Base-by-base conservation (phyloP, 306 rosid species). In the Prinsepia uniflora region DNA sequence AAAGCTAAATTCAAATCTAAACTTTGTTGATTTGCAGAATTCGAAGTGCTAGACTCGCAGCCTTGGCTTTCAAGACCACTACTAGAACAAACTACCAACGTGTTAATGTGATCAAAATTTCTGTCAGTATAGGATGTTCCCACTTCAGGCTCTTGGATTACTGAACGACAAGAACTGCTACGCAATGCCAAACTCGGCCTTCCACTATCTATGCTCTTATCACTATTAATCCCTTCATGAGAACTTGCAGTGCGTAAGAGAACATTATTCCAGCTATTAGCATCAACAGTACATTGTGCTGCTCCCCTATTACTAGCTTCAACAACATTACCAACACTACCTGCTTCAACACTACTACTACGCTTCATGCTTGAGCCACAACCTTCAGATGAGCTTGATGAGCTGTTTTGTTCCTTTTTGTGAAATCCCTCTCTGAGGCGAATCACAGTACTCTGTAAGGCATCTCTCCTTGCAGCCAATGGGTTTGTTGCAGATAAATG, bases 391-490 rank as follows among this genome's bases (percentile, higher is more conserved):
- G 96, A 95, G 88, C 92, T 89, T 62, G 97, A 91, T 73, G 99
- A 95, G 84, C 99, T 84, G 72, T 91, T 95, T 45, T 90, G 99
- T 74, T 95, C 99, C 76, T 91, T 95, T 72, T 81, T 91, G 62
- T 92, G 99, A 58, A 95, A 95, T 6, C 99, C 99, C 90, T 95
- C 96, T 77, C 99, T 87, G 77, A 95, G 83, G 61, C 99, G 99
- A 76, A 91, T 80, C 76, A 95, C 99, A 11, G 99, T 95, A 81
- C 99, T 91, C 70, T 89, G 97, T 74, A 95, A 84, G 78, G 99
- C 99, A 89, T 91, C 99, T 80, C 99, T 87, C 74, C 99, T 95
- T 60, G 97, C 99, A 67, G 93, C 99, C 65, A 91, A 89, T 39
- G 99, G 99, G 72, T 91, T 91, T 45, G 86, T 82, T 34, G 81